A percentile compares a stretch with the other conserved stretches of the same genome.
Evolutionary conservation across 495 filamentous ascomycete genomes (phyloP).

Genomic region (Aspergillus bertholletiae): DNA sequence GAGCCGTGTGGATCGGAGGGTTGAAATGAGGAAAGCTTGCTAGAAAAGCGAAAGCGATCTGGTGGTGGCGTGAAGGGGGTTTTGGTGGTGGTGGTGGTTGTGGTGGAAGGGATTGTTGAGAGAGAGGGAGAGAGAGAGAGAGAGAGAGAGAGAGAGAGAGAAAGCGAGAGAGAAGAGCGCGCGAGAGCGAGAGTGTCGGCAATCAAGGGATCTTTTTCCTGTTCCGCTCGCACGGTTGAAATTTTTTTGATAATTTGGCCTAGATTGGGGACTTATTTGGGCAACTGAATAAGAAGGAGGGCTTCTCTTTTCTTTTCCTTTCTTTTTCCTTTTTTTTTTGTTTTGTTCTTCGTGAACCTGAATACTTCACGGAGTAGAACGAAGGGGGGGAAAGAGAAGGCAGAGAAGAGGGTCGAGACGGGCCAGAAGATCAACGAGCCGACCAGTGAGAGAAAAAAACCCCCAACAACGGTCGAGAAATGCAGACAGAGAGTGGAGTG

Average conservation of each 20-base stretch:
- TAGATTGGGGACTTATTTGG: background rate
- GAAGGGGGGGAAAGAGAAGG: too few relatives aligned
- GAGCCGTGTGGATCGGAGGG: background rate
- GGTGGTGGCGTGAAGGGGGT: background rate
- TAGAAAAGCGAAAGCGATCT: background rate
- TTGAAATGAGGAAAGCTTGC: background rate
- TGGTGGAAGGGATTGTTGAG: conserved; percentile 1
- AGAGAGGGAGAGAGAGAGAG: too few relatives aligned
- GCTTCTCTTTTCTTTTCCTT: background rate
- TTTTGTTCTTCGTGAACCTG: background rate
- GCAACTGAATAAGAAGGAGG: background rate
- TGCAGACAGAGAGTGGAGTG: too few relatives aligned
- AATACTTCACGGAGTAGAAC: background rate
- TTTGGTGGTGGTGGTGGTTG: background rate
- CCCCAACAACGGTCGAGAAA: too few relatives aligned
- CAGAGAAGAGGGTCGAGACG: too few relatives aligned
- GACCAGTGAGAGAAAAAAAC: too few relatives aligned
- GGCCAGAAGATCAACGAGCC: too few relatives aligned
- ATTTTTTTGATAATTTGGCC: background rate
- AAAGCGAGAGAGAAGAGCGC: too few relatives aligned
- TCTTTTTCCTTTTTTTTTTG: background rate
- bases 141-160: too few relatives aligned
- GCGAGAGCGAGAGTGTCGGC: conserved; percentile 2
- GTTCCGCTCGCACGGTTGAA: background rate
- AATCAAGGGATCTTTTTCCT: conserved; percentile 16